phyloP scores from a whole-genome alignment of 1,284 basidiomycete species.

The Coniferiporia sulphurascens region DNA sequence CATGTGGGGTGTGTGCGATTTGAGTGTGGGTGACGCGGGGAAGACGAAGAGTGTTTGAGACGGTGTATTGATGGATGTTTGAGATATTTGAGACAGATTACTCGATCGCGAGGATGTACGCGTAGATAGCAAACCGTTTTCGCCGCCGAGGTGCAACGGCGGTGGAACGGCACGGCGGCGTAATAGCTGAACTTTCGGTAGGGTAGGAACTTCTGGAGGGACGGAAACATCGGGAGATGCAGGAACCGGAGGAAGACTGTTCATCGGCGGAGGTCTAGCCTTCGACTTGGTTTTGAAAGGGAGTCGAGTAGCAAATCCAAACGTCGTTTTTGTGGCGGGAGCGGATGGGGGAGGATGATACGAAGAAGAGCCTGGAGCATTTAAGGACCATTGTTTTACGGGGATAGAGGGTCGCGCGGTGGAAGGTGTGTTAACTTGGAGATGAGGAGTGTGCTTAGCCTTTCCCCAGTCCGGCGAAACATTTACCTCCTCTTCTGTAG shows the following conservation, averaged over 20 bases:
- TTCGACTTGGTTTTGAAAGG: conserved; percentile 35
- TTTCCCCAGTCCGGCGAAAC: conserved; percentile 43
- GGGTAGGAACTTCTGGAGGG: conserved; percentile 30
- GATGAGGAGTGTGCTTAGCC: conserved; percentile 23
- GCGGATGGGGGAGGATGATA: conserved; percentile 33
- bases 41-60: conserved; percentile 81
- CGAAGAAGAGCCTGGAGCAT: neutral
- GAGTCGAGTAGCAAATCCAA: conserved; percentile 39
- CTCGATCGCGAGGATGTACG: conserved; percentile 17
- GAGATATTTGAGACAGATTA: conserved; percentile 7
- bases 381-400: conserved; percentile 3
- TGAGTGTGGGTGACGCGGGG: conserved; percentile 68
- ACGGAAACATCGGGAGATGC: conserved; percentile 56
- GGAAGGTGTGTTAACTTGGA: conserved; percentile 21
- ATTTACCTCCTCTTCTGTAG: conserved; percentile 25
- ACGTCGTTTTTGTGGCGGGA: conserved; percentile 40
- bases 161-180: conserved; percentile 17
- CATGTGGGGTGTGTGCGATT: conserved; percentile 62
- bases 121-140: conserved; percentile 24
- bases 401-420: conserved; percentile 26
- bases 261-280: conserved; percentile 51
- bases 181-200: conserved; percentile 16
- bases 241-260: conserved; percentile 62
- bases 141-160: conserved; percentile 21
- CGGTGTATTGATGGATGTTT: conserved; percentile 32